phyloP scores from a whole-genome alignment of 371 early-diverging fungal species.

The Mortierella sp. region DNA sequence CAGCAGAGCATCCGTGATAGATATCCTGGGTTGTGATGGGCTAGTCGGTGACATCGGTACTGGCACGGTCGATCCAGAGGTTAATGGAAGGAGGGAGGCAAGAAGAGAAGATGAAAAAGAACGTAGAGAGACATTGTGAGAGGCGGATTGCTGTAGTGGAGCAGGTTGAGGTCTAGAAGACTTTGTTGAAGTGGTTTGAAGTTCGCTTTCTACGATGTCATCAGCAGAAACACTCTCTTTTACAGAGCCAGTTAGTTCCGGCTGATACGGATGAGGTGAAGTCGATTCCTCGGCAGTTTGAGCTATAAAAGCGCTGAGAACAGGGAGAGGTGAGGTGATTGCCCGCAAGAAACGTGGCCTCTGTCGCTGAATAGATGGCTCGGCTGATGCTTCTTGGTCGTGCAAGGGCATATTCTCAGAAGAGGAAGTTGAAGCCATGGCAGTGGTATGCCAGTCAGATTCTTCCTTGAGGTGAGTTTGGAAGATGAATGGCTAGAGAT shows the following conservation, averaged over 20 bases:
- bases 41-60: conserved; percentile 5
- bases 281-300: neutral
- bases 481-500: neutral
- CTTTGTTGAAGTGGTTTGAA: neutral
- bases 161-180: neutral
- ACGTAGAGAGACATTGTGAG: conserved; percentile 3
- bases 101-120: conserved; percentile 13
- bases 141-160: neutral
- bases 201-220: neutral
- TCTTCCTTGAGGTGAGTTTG: neutral
- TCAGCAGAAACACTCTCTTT: neutral
- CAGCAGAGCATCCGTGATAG: conserved; percentile 25
- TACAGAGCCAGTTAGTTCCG: neutral
- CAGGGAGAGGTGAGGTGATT: conserved; percentile 39
- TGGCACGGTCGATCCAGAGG: neutral
- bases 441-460: neutral
- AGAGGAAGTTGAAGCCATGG: neutral
- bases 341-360: conserved; percentile 37
- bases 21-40: conserved; percentile 12
- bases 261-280: neutral
- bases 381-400: neutral
- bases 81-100: conserved; percentile 5
- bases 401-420: conserved; percentile 5
- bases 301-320: conserved; percentile 8
- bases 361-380: conserved; percentile 3